Base-by-base conservation (phyloP, 2,329 filamentous ascomycete species). In the Penicillium sp. region DNA sequence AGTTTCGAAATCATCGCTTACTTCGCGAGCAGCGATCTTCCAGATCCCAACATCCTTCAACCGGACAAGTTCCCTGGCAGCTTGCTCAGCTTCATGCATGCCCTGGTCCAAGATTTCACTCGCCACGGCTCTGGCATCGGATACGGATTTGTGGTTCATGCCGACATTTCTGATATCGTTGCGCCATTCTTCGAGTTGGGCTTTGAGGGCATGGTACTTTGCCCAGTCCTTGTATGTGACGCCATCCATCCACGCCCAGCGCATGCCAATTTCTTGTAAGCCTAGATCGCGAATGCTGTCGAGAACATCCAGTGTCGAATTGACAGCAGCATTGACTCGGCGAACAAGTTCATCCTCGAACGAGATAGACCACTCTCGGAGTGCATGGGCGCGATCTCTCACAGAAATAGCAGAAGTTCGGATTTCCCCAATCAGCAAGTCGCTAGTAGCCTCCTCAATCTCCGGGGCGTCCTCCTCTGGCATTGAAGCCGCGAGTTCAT, bases 181-280 rank as follows among this genome's bases (percentile, higher is more conserved):
- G 48, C 87, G 85, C 89, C 91, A 96, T 61, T 88, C 82, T 42
- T 85, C 83, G 45, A 96, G 87, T 12, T 86, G 84, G 47, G 79
- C 81, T 72, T 87, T 94, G 51, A 98, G 76, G 52, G 87, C 82
- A 67, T 97, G 89, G 64, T 95, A 98, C 67, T 91, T 93, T 52
- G 85, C 82, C 93, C 93, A 98, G 67, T 98, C 89, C 68, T 94
- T 90, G 76, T 98, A 96, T 1, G 91, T 95, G 53, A 98, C 81
- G 29, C 88, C 88, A 51, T 97, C 89, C 72, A 89, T 93, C 84
- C 88, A 95, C 12, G 91, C 89, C 90, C 93, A 98, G 52, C 73
- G 78, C 82, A 94, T 91, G 49, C 90, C 90, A 47, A 96, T 88
- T 66, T 94, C 88, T 65, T 95, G 88, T 31, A 96, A 77, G 6